Evolutionary conservation across 2,329 filamentous ascomycete species (phyloP).

Genomic region (Calonectria multiphialidica): DNA sequence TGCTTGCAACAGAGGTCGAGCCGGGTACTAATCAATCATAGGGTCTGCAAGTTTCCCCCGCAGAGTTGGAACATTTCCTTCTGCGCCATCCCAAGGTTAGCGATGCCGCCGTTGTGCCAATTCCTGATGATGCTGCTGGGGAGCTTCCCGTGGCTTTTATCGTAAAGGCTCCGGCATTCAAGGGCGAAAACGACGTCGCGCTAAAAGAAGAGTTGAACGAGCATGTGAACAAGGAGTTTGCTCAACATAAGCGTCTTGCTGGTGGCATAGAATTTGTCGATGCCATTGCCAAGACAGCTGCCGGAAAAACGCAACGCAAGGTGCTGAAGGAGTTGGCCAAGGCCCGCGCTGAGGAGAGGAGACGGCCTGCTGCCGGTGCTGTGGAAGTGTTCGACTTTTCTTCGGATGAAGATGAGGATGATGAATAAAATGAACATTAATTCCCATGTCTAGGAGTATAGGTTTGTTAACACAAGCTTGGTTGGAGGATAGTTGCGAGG

Average conservation of each 20-base stretch:
- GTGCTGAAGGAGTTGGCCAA: constrained; percentile 16
- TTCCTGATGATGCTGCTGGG: constrained; percentile 15
- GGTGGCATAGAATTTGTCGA: constrained; percentile 16
- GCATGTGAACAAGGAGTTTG: constrained; percentile 10
- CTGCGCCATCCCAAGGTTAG: constrained; percentile 9
- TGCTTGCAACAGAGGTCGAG: background rate
- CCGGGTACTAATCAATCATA: background rate
- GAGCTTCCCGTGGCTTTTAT: constrained; percentile 18
- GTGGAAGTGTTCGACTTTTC: constrained; percentile 20
- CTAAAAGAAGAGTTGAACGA: constrained; percentile 3
- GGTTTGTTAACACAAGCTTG: no score
- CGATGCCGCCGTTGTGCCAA: constrained; percentile 18
- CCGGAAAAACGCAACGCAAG: constrained; percentile 16
- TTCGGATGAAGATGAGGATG: constrained; percentile 14
- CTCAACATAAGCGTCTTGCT: constrained; percentile 19
- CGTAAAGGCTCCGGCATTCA: constrained; percentile 3
- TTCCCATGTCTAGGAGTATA: no score
- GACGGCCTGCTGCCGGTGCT: background rate
- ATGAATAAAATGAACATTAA: background rate
- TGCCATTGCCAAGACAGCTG: constrained; percentile 15
- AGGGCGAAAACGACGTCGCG: constrained; percentile 10
- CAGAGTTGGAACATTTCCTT: constrained; percentile 14
- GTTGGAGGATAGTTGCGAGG: no score
- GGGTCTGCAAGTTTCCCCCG: constrained; percentile 20
- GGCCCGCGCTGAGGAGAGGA: constrained; percentile 14